Conservation (phyloP, 176 grass and related monocot species). For the Aegilops tauschii region DNA sequence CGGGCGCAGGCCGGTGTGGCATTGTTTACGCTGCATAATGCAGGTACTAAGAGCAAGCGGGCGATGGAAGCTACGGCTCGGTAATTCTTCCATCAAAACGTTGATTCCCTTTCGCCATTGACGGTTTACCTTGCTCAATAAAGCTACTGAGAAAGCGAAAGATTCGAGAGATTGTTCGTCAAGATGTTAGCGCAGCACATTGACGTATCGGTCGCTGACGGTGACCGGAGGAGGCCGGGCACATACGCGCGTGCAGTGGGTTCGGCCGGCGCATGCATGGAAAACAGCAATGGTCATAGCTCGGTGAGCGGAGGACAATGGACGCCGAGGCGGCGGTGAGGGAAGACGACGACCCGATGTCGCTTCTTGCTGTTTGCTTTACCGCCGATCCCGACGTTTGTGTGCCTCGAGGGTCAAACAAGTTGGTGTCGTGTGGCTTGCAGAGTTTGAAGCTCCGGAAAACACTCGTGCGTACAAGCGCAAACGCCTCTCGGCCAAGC, state of each 20-base stretch:
- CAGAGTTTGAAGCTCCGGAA: background rate
- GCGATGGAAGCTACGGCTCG: background rate
- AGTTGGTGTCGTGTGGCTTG: background rate
- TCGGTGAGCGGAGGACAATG: background rate
- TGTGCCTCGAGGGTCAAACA: background rate
- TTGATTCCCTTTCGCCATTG: background rate
- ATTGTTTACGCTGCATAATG: constrained; percentile 34
- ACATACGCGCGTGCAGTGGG: background rate
- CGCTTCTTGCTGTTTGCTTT: background rate
- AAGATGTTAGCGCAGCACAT: background rate
- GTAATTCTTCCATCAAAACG: background rate
- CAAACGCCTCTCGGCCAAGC: constrained; percentile 12
- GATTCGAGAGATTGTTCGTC: background rate
- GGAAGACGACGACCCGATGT: background rate
- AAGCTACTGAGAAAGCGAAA: background rate
- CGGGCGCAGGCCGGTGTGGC: background rate
- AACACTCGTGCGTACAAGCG: background rate
- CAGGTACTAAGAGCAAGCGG: background rate
- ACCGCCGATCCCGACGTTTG: background rate
- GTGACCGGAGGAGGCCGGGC: background rate
- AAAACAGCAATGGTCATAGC: background rate
- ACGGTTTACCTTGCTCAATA: background rate
- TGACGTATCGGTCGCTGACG: background rate
- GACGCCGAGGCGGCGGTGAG: background rate
- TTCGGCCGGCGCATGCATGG: background rate